Conservation (phyloP, 2,329 filamentous ascomycete species). For the Ascocoryne sarcoides region DNA sequence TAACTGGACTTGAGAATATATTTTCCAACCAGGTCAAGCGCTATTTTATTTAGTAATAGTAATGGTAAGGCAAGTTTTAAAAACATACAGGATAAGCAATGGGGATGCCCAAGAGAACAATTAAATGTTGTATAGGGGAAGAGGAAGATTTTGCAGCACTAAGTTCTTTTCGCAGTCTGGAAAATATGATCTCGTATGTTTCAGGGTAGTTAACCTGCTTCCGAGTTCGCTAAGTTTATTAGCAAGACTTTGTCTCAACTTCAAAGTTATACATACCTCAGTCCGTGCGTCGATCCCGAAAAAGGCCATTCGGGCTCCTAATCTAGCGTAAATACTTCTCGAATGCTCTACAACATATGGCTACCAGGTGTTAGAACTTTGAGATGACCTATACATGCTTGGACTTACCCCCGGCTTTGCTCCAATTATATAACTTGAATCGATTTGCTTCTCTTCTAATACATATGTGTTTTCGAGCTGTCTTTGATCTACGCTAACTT, state of each 20-base stretch:
- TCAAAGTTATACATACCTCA: conserved; percentile 37
- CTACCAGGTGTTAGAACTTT: conserved; percentile 13
- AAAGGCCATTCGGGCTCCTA: conserved; percentile 77
- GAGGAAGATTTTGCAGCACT: conserved; percentile 54
- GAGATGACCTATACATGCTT: background rate
- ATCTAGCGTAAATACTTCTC: conserved; percentile 74
- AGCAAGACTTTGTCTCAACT: background rate
- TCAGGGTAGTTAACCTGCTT: conserved; percentile 93
- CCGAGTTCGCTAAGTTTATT: conserved; percentile 54
- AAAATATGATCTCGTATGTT: conserved; percentile 79
- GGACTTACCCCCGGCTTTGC: conserved; percentile 42
- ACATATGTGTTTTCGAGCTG: conserved; percentile 73
- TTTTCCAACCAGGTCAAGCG: conserved; percentile 96
- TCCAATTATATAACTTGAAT: conserved; percentile 60
- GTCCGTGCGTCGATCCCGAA: conserved; percentile 88
- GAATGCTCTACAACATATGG: conserved; percentile 88
- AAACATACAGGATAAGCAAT: conserved; percentile 67
- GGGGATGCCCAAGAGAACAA: conserved; percentile 79
- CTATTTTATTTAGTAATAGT: no score
- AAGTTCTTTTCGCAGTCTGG: conserved; percentile 67
- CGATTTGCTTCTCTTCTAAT: conserved; percentile 45
- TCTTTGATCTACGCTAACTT: conserved; percentile 51
- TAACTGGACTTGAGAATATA: conserved; percentile 75
- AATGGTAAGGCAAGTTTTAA: no score
- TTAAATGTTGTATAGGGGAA: conserved; percentile 77